These are phyloP conservation scores for Phytophthora lateralis DNA, from an alignment of 352 stramenopile genomes.

Conservation along the genomic window DNA sequence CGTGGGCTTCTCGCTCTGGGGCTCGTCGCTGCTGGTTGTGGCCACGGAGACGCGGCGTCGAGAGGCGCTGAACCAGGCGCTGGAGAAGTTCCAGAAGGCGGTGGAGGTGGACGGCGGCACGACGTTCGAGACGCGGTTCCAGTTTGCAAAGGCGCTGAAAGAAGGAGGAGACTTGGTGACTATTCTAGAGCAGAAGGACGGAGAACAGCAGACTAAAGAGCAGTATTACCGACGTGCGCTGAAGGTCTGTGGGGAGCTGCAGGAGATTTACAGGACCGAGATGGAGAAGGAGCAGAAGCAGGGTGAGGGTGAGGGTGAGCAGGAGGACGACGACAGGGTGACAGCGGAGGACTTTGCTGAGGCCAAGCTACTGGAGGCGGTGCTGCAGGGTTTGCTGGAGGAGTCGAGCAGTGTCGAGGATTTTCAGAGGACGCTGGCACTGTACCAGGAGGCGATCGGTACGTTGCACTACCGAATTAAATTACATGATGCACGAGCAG, in stretches of 20 bases:
- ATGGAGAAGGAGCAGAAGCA: slow-evolving; percentile 7
- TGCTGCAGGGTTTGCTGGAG: slow-evolving; percentile 42
- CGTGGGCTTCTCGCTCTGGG: slow-evolving; percentile 82
- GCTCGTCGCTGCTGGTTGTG: slow-evolving; percentile 68
- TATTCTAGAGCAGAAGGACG: slow-evolving; percentile 33
- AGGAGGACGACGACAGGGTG: slow-evolving; percentile 54
- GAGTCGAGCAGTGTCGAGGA: slow-evolving; percentile 19
- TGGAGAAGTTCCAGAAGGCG: slow-evolving; percentile 69
- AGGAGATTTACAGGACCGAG: slow-evolving; percentile 47
- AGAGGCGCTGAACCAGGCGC: slow-evolving; percentile 59
- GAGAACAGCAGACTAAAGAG: slow-evolving; percentile 1
- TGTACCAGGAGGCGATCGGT: slow-evolving; percentile 67
- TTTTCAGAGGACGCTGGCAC: slow-evolving; percentile 53
- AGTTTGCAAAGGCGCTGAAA: slow-evolving; percentile 75
- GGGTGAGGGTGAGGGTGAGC: slow-evolving; percentile 13
- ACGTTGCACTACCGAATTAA: slow-evolving; percentile 5
- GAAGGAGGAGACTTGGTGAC: slow-evolving; percentile 50
- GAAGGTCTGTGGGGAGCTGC: slow-evolving; percentile 35
- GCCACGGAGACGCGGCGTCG: slow-evolving; percentile 71
- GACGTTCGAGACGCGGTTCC: slow-evolving; percentile 83
- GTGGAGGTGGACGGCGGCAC: slow-evolving; percentile 83
- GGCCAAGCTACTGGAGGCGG: slow-evolving; percentile 60
- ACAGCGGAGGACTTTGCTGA: slow-evolving; percentile 53
- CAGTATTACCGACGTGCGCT: slow-evolving; percentile 29
- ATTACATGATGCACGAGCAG: not conserved